These are phyloP conservation scores for Mortierella claussenii DNA, from an alignment of 192 early-diverging fungal genomes.

Conservation along the genomic window DNA sequence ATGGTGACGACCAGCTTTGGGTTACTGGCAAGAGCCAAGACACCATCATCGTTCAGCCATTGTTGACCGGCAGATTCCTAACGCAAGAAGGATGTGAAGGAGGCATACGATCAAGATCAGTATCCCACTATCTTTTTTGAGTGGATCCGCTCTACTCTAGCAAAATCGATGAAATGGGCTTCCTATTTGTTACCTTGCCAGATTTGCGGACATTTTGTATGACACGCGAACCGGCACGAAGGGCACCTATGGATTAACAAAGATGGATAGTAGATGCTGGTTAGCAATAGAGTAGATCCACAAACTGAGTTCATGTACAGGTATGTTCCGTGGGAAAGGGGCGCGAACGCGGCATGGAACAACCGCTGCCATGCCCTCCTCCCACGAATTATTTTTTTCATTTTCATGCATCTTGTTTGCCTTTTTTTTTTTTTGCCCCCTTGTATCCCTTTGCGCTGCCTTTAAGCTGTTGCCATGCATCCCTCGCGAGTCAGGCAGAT, in stretches of 20 bases:
- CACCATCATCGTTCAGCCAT: conserved; percentile 52
- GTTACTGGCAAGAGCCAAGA: conserved; percentile 46
- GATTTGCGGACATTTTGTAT: conserved; percentile 52
- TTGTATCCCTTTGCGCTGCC: too few relatives aligned
- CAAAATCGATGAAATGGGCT: neutral
- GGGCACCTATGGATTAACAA: conserved; percentile 17
- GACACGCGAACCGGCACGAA: conserved; percentile 41
- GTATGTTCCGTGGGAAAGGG: neutral
- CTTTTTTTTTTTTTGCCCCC: conserved; percentile 8
- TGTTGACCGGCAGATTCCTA: conserved; percentile 50
- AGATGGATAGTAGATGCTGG: neutral
- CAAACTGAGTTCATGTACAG: neutral
- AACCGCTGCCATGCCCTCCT: too few relatives aligned
- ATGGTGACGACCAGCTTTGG: conserved; percentile 48
- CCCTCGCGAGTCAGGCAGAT: too few relatives aligned
- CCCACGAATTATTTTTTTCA: too few relatives aligned
- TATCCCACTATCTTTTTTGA: neutral
- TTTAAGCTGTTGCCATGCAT: too few relatives aligned
- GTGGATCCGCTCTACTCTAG: neutral
- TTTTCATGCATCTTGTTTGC: conserved; percentile 4
- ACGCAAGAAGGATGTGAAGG: too few relatives aligned
- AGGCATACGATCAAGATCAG: neutral
- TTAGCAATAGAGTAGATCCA: neutral
- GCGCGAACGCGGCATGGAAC: neutral
- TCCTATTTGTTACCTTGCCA: conserved; percentile 36